These are phyloP conservation scores for Pisolithus tinctorius DNA, from an alignment of 768 basidiomycete genomes.

Conservation along the genomic window DNA sequence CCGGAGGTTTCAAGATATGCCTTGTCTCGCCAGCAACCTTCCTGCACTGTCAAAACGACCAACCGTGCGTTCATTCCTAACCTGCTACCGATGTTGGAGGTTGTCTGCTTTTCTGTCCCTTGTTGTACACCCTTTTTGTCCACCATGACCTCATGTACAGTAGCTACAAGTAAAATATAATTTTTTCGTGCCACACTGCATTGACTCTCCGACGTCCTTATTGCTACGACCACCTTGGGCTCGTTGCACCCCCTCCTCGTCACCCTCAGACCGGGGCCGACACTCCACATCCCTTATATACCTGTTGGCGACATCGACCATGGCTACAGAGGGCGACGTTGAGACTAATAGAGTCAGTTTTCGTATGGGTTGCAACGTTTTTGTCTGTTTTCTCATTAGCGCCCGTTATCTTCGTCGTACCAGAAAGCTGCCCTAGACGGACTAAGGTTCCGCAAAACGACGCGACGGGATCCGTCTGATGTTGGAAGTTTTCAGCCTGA, in stretches of 20 bases:
- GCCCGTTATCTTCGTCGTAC: conserved; percentile 16
- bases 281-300: conserved; percentile 9
- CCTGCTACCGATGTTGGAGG: no score
- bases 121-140: conserved; percentile 16
- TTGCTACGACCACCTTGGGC: conserved; percentile 27
- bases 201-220: conserved; percentile 51
- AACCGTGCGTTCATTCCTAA: no score
- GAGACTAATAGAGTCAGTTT: conserved; percentile 45
- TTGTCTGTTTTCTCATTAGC: conserved; percentile 25
- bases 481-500: conserved; percentile 40
- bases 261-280: conserved; percentile 13
- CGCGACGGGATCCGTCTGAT: conserved; percentile 24
- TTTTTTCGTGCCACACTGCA: conserved; percentile 36
- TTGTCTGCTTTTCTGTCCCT: conserved; percentile 1
- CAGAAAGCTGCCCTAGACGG: conserved; percentile 39
- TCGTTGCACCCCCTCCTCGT: conserved; percentile 14
- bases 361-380: conserved; percentile 21
- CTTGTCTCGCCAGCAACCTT: no score
- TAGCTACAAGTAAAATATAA: conserved; percentile 30
- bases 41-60: no score
- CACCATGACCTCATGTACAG: conserved; percentile 17
- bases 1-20: no score
- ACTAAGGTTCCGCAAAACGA: conserved; percentile 43
- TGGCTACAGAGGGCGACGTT: conserved; percentile 44
- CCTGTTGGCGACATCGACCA: conserved; percentile 25